These are phyloP conservation scores for Moringa oleifera DNA, from an alignment of 345 rosid species.

Conservation along the genomic window DNA sequence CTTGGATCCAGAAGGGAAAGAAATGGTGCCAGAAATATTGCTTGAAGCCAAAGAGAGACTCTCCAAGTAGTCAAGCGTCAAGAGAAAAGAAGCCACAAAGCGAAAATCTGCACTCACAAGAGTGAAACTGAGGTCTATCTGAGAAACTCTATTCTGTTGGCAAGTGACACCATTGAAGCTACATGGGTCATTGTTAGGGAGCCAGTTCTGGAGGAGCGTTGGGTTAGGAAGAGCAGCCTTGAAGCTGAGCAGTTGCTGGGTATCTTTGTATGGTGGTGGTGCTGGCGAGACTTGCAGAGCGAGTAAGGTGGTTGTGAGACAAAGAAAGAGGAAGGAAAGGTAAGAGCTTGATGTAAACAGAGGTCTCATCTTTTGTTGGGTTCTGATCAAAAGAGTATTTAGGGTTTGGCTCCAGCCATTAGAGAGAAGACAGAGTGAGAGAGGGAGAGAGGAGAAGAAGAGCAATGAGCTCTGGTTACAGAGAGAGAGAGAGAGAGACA, in stretches of 20 bases:
- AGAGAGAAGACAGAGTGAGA: slow-evolving; percentile 30
- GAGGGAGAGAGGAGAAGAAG: no score
- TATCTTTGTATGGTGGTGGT: slow-evolving; percentile 31
- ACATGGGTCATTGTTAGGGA: slow-evolving; percentile 56
- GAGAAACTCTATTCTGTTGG: slow-evolving; percentile 46
- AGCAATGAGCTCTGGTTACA: slow-evolving; percentile 21
- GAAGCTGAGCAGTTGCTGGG: slow-evolving; percentile 60
- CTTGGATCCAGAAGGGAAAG: slow-evolving; percentile 46
- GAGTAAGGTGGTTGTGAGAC: slow-evolving; percentile 16
- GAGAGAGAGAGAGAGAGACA: slow-evolving; percentile 19
- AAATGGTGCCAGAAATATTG: slow-evolving; percentile 57
- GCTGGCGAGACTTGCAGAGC: slow-evolving; percentile 26
- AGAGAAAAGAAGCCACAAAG: slow-evolving; percentile 44
- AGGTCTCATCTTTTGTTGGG: slow-evolving; percentile 19
- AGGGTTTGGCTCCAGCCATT: slow-evolving; percentile 48
- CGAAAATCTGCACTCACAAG: slow-evolving; percentile 50
- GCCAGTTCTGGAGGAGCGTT: slow-evolving; percentile 51
- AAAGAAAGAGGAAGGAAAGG: slow-evolving; percentile 25
- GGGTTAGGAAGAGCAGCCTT: slow-evolving; percentile 44
- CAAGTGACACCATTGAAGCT: slow-evolving; percentile 61
- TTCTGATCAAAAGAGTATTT: slow-evolving; percentile 12
- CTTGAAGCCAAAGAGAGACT: slow-evolving; percentile 39
- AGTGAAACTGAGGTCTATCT: slow-evolving; percentile 45
- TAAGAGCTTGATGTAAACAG: slow-evolving; percentile 1
- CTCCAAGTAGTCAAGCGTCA: slow-evolving; percentile 52